Evolutionary conservation across 352 stramenopile genomes (phyloP).

Genomic region (Phytophthora rubi): DNA sequence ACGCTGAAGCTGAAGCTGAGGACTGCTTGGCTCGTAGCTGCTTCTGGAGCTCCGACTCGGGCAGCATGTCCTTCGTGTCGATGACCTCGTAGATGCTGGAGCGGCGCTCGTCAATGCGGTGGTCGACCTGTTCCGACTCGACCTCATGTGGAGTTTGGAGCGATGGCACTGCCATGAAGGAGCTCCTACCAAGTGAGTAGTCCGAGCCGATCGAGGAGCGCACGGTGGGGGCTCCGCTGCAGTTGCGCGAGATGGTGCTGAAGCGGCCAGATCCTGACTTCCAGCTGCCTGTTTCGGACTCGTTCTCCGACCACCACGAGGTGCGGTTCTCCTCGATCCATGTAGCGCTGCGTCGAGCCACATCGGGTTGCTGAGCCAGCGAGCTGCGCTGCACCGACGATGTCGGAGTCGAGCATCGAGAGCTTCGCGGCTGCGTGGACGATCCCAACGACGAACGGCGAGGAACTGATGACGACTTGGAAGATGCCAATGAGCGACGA

Average conservation of each 20-base stretch:
- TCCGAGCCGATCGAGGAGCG: conserved; percentile 43
- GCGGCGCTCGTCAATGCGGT: conserved; percentile 31
- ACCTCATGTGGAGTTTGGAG: conserved; percentile 26
- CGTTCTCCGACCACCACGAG: conserved; percentile 50
- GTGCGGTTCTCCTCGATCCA: conserved; percentile 39
- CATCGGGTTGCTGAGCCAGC: conserved; percentile 14
- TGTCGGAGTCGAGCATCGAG: conserved; percentile 20
- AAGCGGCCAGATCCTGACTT: conserved; percentile 45
- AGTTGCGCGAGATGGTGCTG: conserved; percentile 41
- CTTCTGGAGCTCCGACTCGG: conserved; percentile 35
- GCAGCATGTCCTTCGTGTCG: conserved; percentile 48
- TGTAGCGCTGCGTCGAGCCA: conserved; percentile 25
- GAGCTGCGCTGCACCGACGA: conserved; percentile 21
- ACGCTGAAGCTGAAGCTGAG: conserved; percentile 13
- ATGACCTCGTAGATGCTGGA: conserved; percentile 51
- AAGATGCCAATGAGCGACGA: conserved; percentile 29
- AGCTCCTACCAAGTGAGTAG: conserved; percentile 34
- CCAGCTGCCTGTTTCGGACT: conserved; percentile 48
- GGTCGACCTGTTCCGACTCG: conserved; percentile 18
- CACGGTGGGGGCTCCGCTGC: conserved; percentile 36
- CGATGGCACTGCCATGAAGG: conserved; percentile 39
- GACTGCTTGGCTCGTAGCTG: conserved; percentile 34
- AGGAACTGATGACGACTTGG: conserved; percentile 23
- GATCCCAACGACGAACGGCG: conserved; percentile 32
- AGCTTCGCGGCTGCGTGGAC: conserved; percentile 25